A percentile compares a stretch with the other conserved stretches of the same genome.
Conservation (phyloP, 768 basidiomycete genomes). For the Termitomyces sp. region DNA sequence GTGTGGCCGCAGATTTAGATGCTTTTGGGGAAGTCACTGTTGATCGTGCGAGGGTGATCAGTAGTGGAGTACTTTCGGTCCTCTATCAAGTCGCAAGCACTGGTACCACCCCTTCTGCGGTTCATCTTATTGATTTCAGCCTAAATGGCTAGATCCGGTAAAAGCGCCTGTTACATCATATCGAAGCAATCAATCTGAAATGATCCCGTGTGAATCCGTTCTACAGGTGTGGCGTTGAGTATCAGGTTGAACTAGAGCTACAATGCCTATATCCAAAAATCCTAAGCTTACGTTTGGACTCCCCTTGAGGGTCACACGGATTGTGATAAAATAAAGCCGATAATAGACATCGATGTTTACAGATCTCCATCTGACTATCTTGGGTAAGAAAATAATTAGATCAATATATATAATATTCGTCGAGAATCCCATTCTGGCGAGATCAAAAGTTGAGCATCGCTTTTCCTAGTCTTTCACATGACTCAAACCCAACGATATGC, state of each 20-base stretch:
- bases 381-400: not conserved
- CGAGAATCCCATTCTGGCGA: too few species aligned
- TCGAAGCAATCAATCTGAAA: not conserved
- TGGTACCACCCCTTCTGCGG: constrained; percentile 36
- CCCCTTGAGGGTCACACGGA: not conserved
- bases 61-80: constrained; percentile 32
- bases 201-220: not conserved
- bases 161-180: not conserved
- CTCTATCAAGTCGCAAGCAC: constrained; percentile 37
- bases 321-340: too few species aligned
- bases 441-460: too few species aligned
- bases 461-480: not conserved
- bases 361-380: not conserved
- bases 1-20: constrained; percentile 30
- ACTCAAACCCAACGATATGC: constrained; percentile 14
- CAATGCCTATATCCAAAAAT: not conserved
- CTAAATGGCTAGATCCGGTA: constrained; percentile 23
- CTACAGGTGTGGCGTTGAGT: not conserved
- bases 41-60: constrained; percentile 31
- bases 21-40: constrained; percentile 43
- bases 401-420: too few species aligned
- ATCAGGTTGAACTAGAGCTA: too few species aligned
- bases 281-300: not conserved
- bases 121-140: constrained; percentile 34
- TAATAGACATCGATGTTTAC: too few species aligned